phyloP scores from a whole-genome alignment of 2,329 filamentous ascomycete genomes.

The Hypoxylon sp. region DNA sequence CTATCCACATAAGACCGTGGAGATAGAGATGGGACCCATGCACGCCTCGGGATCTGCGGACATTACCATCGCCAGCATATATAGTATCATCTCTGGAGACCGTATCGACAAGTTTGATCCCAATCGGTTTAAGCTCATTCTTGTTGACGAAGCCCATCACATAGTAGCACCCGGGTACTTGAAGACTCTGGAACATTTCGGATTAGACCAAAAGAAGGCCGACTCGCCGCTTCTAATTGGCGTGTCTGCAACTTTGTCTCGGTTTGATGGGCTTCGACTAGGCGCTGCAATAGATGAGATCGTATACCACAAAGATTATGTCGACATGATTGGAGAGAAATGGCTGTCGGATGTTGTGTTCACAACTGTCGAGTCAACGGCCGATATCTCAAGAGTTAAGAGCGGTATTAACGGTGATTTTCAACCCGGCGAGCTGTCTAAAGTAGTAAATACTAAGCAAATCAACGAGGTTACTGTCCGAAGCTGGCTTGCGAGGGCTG shows the following conservation, averaged over 20 bases:
- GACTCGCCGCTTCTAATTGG: slow-evolving; percentile 79
- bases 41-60: slow-evolving; percentile 85
- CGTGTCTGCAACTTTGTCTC: slow-evolving; percentile 83
- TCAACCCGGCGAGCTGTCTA: slow-evolving; percentile 78
- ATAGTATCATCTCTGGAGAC: slow-evolving; percentile 81
- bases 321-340: slow-evolving; percentile 78
- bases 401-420: slow-evolving; percentile 81
- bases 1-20: slow-evolving; percentile 84
- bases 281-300: slow-evolving; percentile 93
- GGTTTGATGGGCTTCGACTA: slow-evolving; percentile 85
- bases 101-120: slow-evolving; percentile 88
- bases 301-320: slow-evolving; percentile 86
- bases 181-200: slow-evolving; percentile 80
- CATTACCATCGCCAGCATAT: slow-evolving; percentile 92
- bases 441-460: slow-evolving; percentile 82
- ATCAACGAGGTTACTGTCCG: slow-evolving; percentile 88
- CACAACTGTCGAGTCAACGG: slow-evolving; percentile 87
- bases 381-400: slow-evolving; percentile 78
- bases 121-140: slow-evolving; percentile 82
- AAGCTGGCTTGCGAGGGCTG: slow-evolving; percentile 84
- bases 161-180: slow-evolving; percentile 89
- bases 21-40: slow-evolving; percentile 89
- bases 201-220: slow-evolving; percentile 64
- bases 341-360: slow-evolving; percentile 95
- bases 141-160: slow-evolving; percentile 97